Conservation (phyloP, 2,329 filamentous ascomycete genomes). For the Thielaviopsis populi region DNA sequence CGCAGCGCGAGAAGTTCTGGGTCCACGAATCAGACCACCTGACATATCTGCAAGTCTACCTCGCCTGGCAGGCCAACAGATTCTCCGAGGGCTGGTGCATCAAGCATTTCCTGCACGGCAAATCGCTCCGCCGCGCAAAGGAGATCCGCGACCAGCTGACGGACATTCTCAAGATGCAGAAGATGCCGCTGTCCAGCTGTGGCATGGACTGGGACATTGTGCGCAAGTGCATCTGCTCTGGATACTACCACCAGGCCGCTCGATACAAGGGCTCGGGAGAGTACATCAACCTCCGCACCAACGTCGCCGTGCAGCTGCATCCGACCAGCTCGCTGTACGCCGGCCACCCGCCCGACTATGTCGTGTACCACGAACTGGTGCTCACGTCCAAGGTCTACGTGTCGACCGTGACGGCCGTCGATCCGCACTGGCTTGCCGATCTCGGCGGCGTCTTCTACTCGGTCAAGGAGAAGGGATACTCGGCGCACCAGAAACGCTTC, state of each 20-base stretch:
- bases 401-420: slow-evolving; percentile 88
- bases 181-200: slow-evolving; percentile 74
- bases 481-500: slow-evolving; percentile 66
- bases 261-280: slow-evolving; percentile 93
- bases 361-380: slow-evolving; percentile 95
- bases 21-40: slow-evolving; percentile 95
- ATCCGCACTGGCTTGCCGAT: slow-evolving; percentile 94
- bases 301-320: slow-evolving; percentile 85
- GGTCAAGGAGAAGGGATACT: slow-evolving; percentile 95
- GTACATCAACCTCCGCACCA: slow-evolving; percentile 91
- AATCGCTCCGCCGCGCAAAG: slow-evolving; percentile 76
- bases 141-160: slow-evolving; percentile 87
- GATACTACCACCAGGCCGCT: slow-evolving; percentile 95
- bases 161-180: slow-evolving; percentile 85
- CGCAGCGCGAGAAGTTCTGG: slow-evolving; percentile 93
- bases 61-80: slow-evolving; percentile 85
- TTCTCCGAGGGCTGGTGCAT: slow-evolving; percentile 84
- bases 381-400: slow-evolving; percentile 96
- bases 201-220: slow-evolving; percentile 96
- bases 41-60: slow-evolving; percentile 88
- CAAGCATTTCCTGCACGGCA: slow-evolving; percentile 88
- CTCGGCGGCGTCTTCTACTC: slow-evolving; percentile 95
- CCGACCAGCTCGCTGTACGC: slow-evolving; percentile 90
- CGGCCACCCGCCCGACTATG: slow-evolving; percentile 89
- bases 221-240: slow-evolving; percentile 89